A percentile compares a stretch with the other conserved stretches of the same genome.
phyloP scores from a whole-genome alignment of 192 early-diverging fungal genomes.

The Linnemannia hyalina region DNA sequence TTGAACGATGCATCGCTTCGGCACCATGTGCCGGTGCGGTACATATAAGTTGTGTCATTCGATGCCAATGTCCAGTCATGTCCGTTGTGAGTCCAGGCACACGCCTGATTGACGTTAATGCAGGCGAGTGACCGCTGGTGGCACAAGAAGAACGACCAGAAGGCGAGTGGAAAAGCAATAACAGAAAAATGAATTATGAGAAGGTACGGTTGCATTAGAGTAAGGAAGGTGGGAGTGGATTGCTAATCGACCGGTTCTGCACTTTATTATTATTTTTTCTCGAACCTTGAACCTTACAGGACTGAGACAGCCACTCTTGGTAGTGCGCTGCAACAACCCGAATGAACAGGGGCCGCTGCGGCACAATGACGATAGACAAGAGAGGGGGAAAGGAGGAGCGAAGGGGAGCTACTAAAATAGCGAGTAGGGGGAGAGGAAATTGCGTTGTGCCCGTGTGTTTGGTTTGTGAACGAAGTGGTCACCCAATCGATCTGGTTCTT shows the following conservation, averaged over 20 bases:
- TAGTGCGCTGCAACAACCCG: background rate
- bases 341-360: background rate
- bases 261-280: background rate
- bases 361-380: background rate
- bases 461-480: background rate
- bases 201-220: no score
- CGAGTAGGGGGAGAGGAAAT: no score
- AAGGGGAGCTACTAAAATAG: background rate
- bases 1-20: background rate
- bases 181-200: background rate
- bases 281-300: background rate
- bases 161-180: background rate
- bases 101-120: background rate
- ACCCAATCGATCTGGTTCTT: no score
- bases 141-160: conserved; percentile 1
- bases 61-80: background rate
- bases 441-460: background rate
- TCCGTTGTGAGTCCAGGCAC: background rate
- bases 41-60: background rate
- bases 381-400: background rate
- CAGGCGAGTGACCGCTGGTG: background rate
- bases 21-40: background rate
- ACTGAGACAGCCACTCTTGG: background rate
- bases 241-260: background rate
- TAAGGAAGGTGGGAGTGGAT: background rate